phyloP scores from a whole-genome alignment of 2,329 filamentous ascomycete genomes.

The Clarireedia monteithiana region DNA sequence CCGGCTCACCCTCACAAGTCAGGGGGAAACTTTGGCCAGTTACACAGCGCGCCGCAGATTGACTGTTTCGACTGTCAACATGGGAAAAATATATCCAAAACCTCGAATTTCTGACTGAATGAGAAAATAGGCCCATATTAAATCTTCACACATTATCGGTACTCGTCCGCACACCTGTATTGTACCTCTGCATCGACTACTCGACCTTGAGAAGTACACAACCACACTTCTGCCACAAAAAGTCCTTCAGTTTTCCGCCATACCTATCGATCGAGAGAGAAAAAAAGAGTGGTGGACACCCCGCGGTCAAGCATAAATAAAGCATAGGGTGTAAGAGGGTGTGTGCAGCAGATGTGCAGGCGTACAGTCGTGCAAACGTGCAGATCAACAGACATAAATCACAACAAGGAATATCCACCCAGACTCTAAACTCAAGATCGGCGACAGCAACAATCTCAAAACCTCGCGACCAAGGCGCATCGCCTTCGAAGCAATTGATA shows the following conservation, averaged over 20 bases:
- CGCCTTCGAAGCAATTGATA: slow-evolving; percentile 10
- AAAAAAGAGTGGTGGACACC: background rate
- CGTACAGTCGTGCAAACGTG: slow-evolving; percentile 4
- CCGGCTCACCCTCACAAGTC: background rate
- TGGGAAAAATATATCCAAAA: no score
- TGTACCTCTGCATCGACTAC: no score
- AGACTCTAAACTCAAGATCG: background rate
- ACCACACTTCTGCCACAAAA: no score
- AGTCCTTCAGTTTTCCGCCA: no score
- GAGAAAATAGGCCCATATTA: no score
- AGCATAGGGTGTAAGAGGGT: background rate
- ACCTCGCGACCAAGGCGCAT: slow-evolving; percentile 17
- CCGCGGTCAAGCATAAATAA: slow-evolving; percentile 1
- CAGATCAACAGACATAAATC: slow-evolving; percentile 5
- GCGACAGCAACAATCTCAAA: background rate
- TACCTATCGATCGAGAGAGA: no score
- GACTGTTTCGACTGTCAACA: no score
- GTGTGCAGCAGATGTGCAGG: slow-evolving; percentile 1
- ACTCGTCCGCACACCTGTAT: no score
- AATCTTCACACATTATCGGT: no score
- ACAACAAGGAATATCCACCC: background rate
- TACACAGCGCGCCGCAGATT: no score
- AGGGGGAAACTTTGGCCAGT: background rate
- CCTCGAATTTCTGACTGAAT: no score
- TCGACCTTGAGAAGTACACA: no score